These are phyloP conservation scores for Zymoseptoria ardabiliae DNA, from an alignment of 2,329 filamentous ascomycete genomes.

Conservation along the genomic window DNA sequence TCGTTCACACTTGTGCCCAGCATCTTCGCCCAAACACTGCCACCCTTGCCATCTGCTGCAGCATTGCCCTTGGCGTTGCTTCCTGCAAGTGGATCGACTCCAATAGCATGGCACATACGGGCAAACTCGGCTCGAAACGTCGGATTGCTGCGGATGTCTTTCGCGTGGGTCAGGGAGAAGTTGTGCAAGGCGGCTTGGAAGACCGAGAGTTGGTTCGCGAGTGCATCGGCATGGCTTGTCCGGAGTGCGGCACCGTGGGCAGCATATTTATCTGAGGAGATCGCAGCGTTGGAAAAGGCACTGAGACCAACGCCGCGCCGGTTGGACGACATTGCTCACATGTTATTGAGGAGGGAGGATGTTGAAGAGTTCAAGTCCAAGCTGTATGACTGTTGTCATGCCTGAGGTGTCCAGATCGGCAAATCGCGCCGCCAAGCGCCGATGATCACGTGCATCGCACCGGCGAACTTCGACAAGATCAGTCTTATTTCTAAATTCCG, in stretches of 20 bases:
- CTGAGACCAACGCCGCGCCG: slow-evolving; percentile 83
- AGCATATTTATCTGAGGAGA: slow-evolving; percentile 83
- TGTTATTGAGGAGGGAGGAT: not conserved
- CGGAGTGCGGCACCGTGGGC: slow-evolving; percentile 84
- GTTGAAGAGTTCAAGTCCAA: not conserved
- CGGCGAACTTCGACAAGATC: slow-evolving; percentile 1
- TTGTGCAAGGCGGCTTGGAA: slow-evolving; percentile 94
- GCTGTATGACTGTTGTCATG: not conserved
- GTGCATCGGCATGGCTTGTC: slow-evolving; percentile 71
- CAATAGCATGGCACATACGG: slow-evolving; percentile 95
- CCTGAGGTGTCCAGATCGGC: not conserved
- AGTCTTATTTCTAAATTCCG: no score
- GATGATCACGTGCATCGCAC: slow-evolving; percentile 1
- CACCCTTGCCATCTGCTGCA: slow-evolving; percentile 41
- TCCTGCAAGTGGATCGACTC: slow-evolving; percentile 80
- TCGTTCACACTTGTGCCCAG: slow-evolving; percentile 89
- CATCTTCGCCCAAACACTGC: slow-evolving; percentile 86
- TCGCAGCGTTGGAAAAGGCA: slow-evolving; percentile 76
- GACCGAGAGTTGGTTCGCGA: slow-evolving; percentile 88
- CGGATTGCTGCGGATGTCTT: slow-evolving; percentile 92
- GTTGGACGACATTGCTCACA: slow-evolving; percentile 38
- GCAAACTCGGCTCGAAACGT: slow-evolving; percentile 95
- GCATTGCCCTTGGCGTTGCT: slow-evolving; percentile 31
- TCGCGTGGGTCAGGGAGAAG: slow-evolving; percentile 88
- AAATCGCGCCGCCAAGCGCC: slow-evolving; percentile 3